phyloP scores from a whole-genome alignment of 2,329 filamentous ascomycete species.

The Xylaria sp. region DNA sequence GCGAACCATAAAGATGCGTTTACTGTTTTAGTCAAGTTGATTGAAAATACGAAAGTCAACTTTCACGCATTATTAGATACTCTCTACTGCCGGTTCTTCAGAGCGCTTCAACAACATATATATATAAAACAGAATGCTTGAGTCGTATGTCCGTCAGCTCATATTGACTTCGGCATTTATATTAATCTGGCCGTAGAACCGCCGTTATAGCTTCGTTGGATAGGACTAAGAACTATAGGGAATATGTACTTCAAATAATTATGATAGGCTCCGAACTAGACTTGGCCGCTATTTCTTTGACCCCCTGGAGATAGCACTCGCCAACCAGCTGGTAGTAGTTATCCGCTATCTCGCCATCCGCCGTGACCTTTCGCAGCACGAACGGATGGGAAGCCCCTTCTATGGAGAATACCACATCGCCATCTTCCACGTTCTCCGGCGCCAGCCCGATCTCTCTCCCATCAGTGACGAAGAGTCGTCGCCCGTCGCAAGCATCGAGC shows the following conservation, averaged over 20 bases:
- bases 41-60: background rate
- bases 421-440: background rate
- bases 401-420: background rate
- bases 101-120: background rate
- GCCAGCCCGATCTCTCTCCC: background rate
- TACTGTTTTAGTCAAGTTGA: background rate
- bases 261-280: background rate
- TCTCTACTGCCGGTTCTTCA: background rate
- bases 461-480: conserved; percentile 1
- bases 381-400: background rate
- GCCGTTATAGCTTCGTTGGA: background rate
- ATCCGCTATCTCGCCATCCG: background rate
- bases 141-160: background rate
- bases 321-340: conserved; percentile 1
- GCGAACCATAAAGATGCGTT: conserved; percentile 6
- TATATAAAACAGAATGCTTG: background rate
- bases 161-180: background rate
- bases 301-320: background rate
- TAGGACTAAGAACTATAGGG: background rate
- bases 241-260: background rate
- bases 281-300: background rate
- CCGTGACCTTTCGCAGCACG: background rate
- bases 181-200: background rate
- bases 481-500: background rate
- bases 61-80: background rate